These are phyloP conservation scores for Eimeria mitis DNA, from an alignment of 169 alveolate genomes.

Conservation along the genomic window DNA sequence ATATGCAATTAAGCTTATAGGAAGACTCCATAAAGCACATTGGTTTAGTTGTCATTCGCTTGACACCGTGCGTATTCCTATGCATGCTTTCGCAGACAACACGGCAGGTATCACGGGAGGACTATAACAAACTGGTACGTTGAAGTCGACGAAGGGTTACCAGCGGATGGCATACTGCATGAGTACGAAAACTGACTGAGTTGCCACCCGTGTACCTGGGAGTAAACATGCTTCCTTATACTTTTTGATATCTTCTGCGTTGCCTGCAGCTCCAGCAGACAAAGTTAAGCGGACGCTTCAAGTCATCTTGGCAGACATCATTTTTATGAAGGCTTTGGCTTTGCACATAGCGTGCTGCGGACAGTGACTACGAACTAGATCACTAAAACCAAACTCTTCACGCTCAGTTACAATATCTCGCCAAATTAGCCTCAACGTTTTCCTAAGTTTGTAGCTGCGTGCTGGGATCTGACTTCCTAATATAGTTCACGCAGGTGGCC, in stretches of 20 bases:
- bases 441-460: background rate
- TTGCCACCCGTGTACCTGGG: background rate
- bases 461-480: background rate
- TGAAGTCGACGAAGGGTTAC: background rate
- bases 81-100: background rate
- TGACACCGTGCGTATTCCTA: background rate
- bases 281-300: constrained; percentile 43
- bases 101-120: constrained; percentile 40
- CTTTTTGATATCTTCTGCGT: background rate
- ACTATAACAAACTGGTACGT: constrained; percentile 60
- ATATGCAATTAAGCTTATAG: no score
- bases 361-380: background rate
- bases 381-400: background rate
- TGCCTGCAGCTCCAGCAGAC: constrained; percentile 49
- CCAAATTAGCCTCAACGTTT: background rate
- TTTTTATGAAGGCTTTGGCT: constrained; percentile 11
- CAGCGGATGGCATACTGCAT: background rate
- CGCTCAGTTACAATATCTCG: background rate
- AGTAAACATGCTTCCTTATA: background rate
- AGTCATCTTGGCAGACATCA: constrained; percentile 69
- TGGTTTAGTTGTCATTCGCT: background rate
- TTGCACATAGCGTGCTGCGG: background rate
- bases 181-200: background rate
- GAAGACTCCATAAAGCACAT: background rate
- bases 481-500: background rate